Evolutionary conservation across 352 stramenopile species (phyloP), one percentile per base, ranked within the genome.

Genomic region (Phytophthora multivora): DNA sequence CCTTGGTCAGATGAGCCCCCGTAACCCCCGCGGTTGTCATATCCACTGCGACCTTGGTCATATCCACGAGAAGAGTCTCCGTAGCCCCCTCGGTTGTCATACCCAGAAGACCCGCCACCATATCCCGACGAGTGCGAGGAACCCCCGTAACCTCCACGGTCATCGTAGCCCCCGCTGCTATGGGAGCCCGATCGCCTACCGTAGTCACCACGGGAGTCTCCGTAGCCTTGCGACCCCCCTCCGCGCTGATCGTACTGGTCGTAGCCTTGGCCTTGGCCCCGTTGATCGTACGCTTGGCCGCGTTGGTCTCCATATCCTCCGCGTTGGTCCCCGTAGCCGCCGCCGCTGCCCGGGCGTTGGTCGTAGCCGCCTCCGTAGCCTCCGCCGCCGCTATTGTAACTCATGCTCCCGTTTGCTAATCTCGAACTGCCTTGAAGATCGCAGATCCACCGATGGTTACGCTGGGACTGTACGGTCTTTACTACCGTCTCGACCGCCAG

Each of bases 41-140:
- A 78, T 1, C 73, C 65, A 6, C 54, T 48, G 18, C 50, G 61
- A 25, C 26, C 36, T 33, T 62, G 66, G 33, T 58, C 63, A 25
- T 65, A 63, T 4, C 59, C 55, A 13, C 70, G 48, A 2, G 52
- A 55, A 12, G 40, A 50, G 13, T 11, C 48, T 11, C 51, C 59
- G 8, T 59, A 66, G 12, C 60, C 55, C 9, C 55, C 55, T 47
- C 50, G 18, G 23, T n/a, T 48, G 39, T 63, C 50, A 23, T 72
- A 75, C 9, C 52, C 31, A 12, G 49, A 47, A 26, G 39, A 51
- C 4, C 55, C 56, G n/a, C 56, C 50, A 5, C 33, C 31, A 28
- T 35, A 11, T 4, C 19, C 41, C 15, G 47, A 43, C 18, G 47
- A 42, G 23, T 35, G 21, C 15, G 47, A 31, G 4, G 21, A 43